These are phyloP conservation scores for Podila epigama DNA, from an alignment of 192 early-diverging fungal species.

Conservation along the genomic window DNA sequence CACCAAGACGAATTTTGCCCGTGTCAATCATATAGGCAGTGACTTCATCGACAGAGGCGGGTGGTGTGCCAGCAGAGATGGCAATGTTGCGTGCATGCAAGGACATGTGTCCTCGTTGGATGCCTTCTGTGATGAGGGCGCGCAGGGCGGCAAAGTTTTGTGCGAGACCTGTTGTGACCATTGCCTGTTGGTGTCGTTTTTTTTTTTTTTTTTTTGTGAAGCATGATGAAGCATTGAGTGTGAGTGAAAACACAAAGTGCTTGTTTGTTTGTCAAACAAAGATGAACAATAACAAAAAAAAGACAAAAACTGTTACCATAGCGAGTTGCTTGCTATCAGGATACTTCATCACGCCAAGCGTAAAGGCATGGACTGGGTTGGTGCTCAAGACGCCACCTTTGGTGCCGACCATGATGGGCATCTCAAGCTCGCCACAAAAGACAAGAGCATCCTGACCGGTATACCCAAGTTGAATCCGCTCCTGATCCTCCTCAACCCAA, in stretches of 20 bases:
- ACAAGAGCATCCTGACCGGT: slow-evolving; percentile 43
- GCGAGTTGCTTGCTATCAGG: slow-evolving; percentile 70
- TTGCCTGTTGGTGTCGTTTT: slow-evolving; percentile 56
- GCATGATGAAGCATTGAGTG: neutral
- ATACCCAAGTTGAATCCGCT: slow-evolving; percentile 20
- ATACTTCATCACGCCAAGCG: slow-evolving; percentile 68
- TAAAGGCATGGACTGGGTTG: slow-evolving; percentile 72
- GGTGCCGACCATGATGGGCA: slow-evolving; percentile 78
- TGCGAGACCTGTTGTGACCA: slow-evolving; percentile 74
- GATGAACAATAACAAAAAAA: neutral
- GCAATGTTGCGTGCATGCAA: slow-evolving; percentile 67
- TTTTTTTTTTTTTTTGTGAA: too few relatives aligned
- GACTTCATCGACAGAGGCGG: slow-evolving; percentile 69
- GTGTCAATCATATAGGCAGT: slow-evolving; percentile 74
- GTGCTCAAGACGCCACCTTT: slow-evolving; percentile 79
- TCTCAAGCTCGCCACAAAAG: slow-evolving; percentile 71
- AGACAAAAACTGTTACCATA: slow-evolving; percentile 44
- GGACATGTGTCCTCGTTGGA: slow-evolving; percentile 78
- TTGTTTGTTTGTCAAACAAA: neutral
- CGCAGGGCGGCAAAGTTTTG: slow-evolving; percentile 84
- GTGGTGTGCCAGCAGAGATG: slow-evolving; percentile 74
- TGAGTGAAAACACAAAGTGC: neutral
- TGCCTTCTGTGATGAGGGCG: slow-evolving; percentile 76
- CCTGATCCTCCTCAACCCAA: slow-evolving; percentile 68
- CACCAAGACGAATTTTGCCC: slow-evolving; percentile 63